Base-by-base conservation (phyloP, 306 rosid genomes). In the Ceratonia siliqua region DNA sequence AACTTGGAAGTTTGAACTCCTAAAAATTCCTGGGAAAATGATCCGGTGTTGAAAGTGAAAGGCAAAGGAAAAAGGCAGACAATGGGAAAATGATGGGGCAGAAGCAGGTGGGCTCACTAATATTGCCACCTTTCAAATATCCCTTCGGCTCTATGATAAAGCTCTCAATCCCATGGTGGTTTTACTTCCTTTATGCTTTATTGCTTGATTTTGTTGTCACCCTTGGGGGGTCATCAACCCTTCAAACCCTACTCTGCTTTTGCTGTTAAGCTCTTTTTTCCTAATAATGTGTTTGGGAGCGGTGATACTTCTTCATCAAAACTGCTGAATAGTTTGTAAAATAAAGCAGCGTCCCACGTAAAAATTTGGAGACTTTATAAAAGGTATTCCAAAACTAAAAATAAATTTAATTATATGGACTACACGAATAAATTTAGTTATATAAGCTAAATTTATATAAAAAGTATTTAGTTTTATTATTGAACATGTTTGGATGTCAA, bases 91-190 rank as follows among this genome's bases (percentile, higher is more conserved):
- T 48, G 5, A 35, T 33, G 39, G 62, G 52, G 14, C 24, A 11
- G 33, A 41, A 28, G 32, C 49, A 70, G 30, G 81, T 61, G 64
- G 76, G 39, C 35, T 48, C 17, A n/a, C 81, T 33, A 24, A 45
- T 32, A 62, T 35, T 15, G 48, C 22, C 41, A 68, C 32, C 54
- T 41, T 46, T 30, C 50, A 55, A 2, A 59, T 30, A 55, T 54
- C 10, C 62, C 4, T 56, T 5, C 12, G 18, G 8, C 57, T 56
- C 38, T 41, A 12, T 30, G 43, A 48, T 4, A 32, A 11, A 30
- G 25, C 49, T 59, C 24, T 62, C 18, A 35, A 32, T 27, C 39
- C 46, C 33, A 75, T 75, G 62, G 9, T 35, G 22, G 6, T 5
- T 32, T 32, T 43, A n/a, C 45, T 59, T 30, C 35, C 38, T 43